A percentile compares a stretch with the other conserved stretches of the same genome.
phyloP scores from a whole-genome alignment of 345 rosid genomes.

The rapeseed (Brassica napus) region DNA sequence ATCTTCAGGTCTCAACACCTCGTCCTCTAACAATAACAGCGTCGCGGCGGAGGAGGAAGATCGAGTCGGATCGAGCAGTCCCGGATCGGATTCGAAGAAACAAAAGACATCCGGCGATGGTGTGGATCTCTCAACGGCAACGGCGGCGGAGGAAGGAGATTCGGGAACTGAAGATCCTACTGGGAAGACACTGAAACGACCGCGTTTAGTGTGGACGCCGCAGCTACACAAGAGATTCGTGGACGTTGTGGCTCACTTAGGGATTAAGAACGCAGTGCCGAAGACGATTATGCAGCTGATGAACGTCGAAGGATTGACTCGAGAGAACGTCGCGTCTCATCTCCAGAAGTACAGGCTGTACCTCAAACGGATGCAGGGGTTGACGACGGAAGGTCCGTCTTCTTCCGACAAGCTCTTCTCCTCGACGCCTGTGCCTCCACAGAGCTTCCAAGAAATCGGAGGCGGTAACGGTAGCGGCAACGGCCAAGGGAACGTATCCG shows the following conservation, averaged over 20 bases:
- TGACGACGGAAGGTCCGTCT: slow-evolving; percentile 58
- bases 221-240: slow-evolving; percentile 96
- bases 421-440: slow-evolving; percentile 74
- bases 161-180: slow-evolving; percentile 70
- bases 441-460: slow-evolving; percentile 54
- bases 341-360: slow-evolving; percentile 90
- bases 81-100: slow-evolving; percentile 67
- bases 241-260: slow-evolving; percentile 84
- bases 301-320: slow-evolving; percentile 94
- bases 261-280: slow-evolving; percentile 93
- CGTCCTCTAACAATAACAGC: slow-evolving; percentile 32
- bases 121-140: slow-evolving; percentile 56
- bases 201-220: slow-evolving; percentile 96
- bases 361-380: slow-evolving; percentile 87
- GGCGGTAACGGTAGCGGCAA: slow-evolving; percentile 19
- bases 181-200: slow-evolving; percentile 68
- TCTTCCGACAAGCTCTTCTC: slow-evolving; percentile 79
- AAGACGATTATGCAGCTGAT: slow-evolving; percentile 98
- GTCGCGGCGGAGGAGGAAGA: slow-evolving; percentile 44
- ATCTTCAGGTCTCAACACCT: slow-evolving; percentile 27
- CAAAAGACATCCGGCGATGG: slow-evolving; percentile 45
- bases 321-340: slow-evolving; percentile 96
- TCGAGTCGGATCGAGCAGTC: slow-evolving; percentile 54
- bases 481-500: slow-evolving; percentile 32
- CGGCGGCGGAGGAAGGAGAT: slow-evolving; percentile 68